A percentile compares a stretch with the other conserved stretches of the same genome.
Conservation (phyloP, 257 asterid genomes). For the Lycium barbarum region DNA sequence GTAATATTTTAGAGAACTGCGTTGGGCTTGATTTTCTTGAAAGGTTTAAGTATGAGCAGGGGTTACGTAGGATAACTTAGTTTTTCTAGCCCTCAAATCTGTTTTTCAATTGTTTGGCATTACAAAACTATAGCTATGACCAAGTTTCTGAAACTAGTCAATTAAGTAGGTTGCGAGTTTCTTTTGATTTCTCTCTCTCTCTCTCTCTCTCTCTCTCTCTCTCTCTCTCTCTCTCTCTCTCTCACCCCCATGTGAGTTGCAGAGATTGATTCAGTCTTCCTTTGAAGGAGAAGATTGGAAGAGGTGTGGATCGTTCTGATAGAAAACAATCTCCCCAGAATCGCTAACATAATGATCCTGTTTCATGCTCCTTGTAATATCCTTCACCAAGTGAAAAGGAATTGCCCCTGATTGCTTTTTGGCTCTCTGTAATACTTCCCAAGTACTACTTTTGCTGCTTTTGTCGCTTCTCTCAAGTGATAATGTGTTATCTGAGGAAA, state of each 20-base stretch:
- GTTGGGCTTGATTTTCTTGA: too few relatives aligned
- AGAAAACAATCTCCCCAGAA: constrained; percentile 83
- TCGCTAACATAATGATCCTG: too few relatives aligned
- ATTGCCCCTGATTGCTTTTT: constrained; percentile 61
- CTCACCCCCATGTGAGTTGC: too few relatives aligned
- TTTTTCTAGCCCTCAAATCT: not conserved
- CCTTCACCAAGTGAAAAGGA: constrained; percentile 63
- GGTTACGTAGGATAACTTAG: too few relatives aligned
- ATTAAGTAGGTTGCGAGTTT: not conserved
- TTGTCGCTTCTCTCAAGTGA: too few relatives aligned
- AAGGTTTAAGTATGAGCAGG: too few relatives aligned
- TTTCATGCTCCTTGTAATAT: constrained; percentile 58
- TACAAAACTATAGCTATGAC: not conserved
- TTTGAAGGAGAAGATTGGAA: not conserved
- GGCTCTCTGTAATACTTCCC: constrained; percentile 86
- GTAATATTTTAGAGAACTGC: too few relatives aligned
- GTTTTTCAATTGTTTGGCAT: not conserved
- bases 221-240: too few relatives aligned
- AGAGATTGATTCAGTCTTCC: too few relatives aligned
- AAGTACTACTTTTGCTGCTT: too few relatives aligned
- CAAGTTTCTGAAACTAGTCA: not conserved
- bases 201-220: too few relatives aligned
- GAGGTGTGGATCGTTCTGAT: constrained; percentile 60
- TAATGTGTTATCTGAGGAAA: too few relatives aligned
- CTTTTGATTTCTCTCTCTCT: not conserved